A percentile compares a stretch with the other conserved stretches of the same genome.
These are phyloP conservation scores for Ramaria rubella DNA, from an alignment of 768 basidiomycete genomes.

Conservation along the genomic window DNA sequence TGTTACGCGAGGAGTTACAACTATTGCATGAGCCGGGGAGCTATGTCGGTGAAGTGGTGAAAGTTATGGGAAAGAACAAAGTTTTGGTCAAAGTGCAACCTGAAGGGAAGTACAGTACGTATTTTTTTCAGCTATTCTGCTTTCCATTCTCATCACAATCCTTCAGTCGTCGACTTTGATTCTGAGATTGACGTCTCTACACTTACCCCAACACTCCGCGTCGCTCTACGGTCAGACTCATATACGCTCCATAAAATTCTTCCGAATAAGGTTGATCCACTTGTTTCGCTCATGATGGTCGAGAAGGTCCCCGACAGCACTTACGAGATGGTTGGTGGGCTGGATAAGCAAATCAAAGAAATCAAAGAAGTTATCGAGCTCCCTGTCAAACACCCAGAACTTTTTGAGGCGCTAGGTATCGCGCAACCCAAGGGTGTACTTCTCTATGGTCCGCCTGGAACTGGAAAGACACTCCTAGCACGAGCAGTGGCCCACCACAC, in stretches of 20 bases:
- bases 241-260: slow-evolving; percentile 96
- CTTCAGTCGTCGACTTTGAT: slow-evolving; percentile 87
- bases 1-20: slow-evolving; percentile 88
- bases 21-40: slow-evolving; percentile 91
- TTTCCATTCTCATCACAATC: neutral
- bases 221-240: slow-evolving; percentile 92
- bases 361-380: slow-evolving; percentile 99
- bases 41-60: slow-evolving; percentile 96
- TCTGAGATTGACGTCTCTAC: slow-evolving; percentile 72
- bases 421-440: slow-evolving; percentile 96
- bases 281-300: slow-evolving; percentile 99
- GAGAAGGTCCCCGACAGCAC: slow-evolving; percentile 99
- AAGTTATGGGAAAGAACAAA: slow-evolving; percentile 99
- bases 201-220: slow-evolving; percentile 81
- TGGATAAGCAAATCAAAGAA: slow-evolving; percentile 97
- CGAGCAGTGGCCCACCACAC: slow-evolving; percentile 97
- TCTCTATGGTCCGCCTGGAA: slow-evolving; percentile 93
- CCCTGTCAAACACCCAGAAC: slow-evolving; percentile 94
- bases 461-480: slow-evolving; percentile 92
- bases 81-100: slow-evolving; percentile 97
- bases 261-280: slow-evolving; percentile 95
- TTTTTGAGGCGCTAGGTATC: slow-evolving; percentile 94
- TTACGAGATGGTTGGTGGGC: slow-evolving; percentile 99
- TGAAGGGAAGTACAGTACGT: slow-evolving; percentile 97
- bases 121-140: neutral